These are phyloP conservation scores for Porogramme epimiltina DNA, from an alignment of 1,284 basidiomycete species.

Conservation along the genomic window DNA sequence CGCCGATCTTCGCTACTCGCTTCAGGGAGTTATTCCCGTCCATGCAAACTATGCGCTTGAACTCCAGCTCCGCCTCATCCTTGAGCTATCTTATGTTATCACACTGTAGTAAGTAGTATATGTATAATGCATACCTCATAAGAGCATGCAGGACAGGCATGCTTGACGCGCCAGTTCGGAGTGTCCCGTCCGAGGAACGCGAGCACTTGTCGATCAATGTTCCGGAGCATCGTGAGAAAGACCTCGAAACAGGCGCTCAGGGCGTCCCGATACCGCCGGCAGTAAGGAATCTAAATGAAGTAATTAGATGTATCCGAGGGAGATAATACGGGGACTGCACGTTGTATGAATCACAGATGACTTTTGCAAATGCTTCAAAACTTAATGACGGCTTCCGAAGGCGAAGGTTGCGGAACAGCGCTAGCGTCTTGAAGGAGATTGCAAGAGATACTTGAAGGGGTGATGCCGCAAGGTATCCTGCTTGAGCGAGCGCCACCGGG, in stretches of 20 bases:
- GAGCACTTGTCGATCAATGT: conserved; percentile 19
- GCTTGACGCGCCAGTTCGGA: conserved; percentile 28
- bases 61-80: conserved; percentile 24
- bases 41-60: conserved; percentile 26
- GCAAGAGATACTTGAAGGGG: conserved; percentile 23
- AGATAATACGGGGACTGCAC: background rate
- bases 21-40: conserved; percentile 41
- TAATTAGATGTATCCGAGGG: conserved; percentile 2
- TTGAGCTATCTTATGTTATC: too few relatives aligned
- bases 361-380: conserved; percentile 35
- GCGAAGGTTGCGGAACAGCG: conserved; percentile 28
- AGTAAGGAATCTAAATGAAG: conserved; percentile 11
- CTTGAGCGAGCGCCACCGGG: conserved; percentile 3
- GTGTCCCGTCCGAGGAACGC: conserved; percentile 21
- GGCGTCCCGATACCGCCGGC: conserved; percentile 1
- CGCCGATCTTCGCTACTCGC: conserved; percentile 18
- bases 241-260: conserved; percentile 33
- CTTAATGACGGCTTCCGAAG: conserved; percentile 32
- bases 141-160: conserved; percentile 35
- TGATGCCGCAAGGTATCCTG: conserved; percentile 11
- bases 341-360: conserved; percentile 34
- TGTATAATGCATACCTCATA: conserved; percentile 23
- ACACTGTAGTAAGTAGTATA: too few relatives aligned
- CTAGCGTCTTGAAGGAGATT: conserved; percentile 32
- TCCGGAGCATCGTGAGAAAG: conserved; percentile 27